phyloP scores from a whole-genome alignment of 2,329 filamentous ascomycete genomes.

The Aspergillus terreus region DNA sequence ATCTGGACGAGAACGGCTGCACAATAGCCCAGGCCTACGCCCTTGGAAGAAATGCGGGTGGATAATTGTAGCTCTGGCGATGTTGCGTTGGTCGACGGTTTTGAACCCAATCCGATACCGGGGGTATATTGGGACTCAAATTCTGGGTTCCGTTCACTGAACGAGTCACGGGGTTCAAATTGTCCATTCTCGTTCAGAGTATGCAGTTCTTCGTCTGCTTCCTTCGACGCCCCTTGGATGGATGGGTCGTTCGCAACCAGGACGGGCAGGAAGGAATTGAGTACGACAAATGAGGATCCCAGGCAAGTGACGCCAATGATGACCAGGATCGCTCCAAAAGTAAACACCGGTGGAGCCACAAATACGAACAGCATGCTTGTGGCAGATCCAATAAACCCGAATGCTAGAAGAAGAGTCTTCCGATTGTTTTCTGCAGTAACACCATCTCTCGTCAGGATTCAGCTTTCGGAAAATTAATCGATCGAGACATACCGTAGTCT shows the following conservation, averaged over 20 bases:
- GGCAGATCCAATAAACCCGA: constrained; percentile 73
- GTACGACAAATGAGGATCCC: constrained; percentile 82
- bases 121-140: constrained; percentile 11
- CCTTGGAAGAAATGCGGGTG: constrained; percentile 80
- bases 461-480: not conserved
- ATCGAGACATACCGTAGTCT: constrained; percentile 66
- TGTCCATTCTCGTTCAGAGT: constrained; percentile 16
- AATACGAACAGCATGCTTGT: constrained; percentile 85
- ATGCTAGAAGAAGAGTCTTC: constrained; percentile 75
- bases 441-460: not conserved
- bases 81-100: constrained; percentile 7
- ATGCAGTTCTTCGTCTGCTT: constrained; percentile 23
- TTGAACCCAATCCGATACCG: constrained; percentile 3
- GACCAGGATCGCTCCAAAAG: constrained; percentile 74
- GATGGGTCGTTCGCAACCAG: constrained; percentile 76
- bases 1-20: constrained; percentile 81
- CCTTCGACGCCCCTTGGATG: constrained; percentile 28
- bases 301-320: constrained; percentile 86
- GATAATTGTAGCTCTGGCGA: constrained; percentile 72
- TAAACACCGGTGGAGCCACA: constrained; percentile 68
- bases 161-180: constrained; percentile 3
- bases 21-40: constrained; percentile 83
- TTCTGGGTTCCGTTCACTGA: constrained; percentile 22
- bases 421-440: constrained; percentile 49
- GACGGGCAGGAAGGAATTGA: constrained; percentile 87